Base-by-base conservation (phyloP, 2,329 filamentous ascomycete species). In the Didymella keratinophila region DNA sequence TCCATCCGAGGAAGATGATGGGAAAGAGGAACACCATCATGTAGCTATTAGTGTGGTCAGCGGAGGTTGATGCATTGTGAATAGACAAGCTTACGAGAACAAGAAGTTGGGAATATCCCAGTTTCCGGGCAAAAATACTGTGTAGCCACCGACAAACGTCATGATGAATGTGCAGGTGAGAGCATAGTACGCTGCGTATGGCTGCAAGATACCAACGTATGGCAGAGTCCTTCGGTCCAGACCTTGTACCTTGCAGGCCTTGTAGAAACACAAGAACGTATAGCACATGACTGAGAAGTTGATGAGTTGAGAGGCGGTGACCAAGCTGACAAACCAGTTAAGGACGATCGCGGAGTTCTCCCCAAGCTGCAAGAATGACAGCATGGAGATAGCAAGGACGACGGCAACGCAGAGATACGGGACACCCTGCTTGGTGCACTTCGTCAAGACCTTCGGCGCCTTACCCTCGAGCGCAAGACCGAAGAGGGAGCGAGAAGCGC, bases 301-400 rank as follows among this genome's bases (percentile, higher is more conserved):
- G 53, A 78, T 75, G 41, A 77, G 67, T 69, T 91, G 88, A 0
- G 89, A 90, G 0, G 91, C 89, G 6, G 90, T 92, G 4, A 91
- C 84, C 71, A 91, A 76, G 53, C 85, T 89, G 23, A 92, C 86
- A 65, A 93, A 89, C 90, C 90, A 93, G 57, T 83, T 82, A 61
- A 93, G 80, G 1, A 93, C 91, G 14, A 88, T 85, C 2, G 89
- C 85, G 0, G 87, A 84, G 59, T 84, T 83, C 60, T 86, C 82
- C n/a, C 86, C 87, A 14, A 94, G 82, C 75, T 94, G 89, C 11
- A 94, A 79, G 76, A 93, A 95, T 1, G 88, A 86, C 5, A 96
- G 80, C 1, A 92, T 79, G 1, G 89, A 84, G 62, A 95, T 86
- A 4, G 84, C 73, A 6, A 92, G 81, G 0, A 92, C 90, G 27